A percentile compares a stretch with the other conserved stretches of the same genome.
These are phyloP conservation scores for Tylopilus felleus DNA, from an alignment of 768 basidiomycete species.

Conservation along the genomic window DNA sequence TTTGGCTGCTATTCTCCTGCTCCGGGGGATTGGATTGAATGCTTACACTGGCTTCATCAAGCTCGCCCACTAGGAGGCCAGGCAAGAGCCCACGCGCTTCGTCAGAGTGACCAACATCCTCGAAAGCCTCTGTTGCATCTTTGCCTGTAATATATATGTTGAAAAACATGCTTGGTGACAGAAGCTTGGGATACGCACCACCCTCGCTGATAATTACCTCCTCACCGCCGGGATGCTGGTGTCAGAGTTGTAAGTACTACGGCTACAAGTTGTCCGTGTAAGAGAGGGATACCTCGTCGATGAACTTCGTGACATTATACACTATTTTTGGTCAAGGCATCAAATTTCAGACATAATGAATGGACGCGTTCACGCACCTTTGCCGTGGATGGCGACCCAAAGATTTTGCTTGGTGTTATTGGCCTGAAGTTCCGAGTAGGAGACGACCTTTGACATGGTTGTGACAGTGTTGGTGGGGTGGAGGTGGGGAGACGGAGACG, in stretches of 20 bases:
- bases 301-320: slow-evolving; percentile 90
- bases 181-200: slow-evolving; percentile 50
- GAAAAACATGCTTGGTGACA: not conserved
- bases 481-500: slow-evolving; percentile 9
- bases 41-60: slow-evolving; percentile 68
- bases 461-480: slow-evolving; percentile 9
- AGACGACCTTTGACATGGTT: slow-evolving; percentile 52
- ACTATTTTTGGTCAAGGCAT: slow-evolving; percentile 46
- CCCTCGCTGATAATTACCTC: slow-evolving; percentile 94
- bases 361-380: slow-evolving; percentile 48
- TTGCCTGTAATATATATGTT: slow-evolving; percentile 60
- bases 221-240: slow-evolving; percentile 94
- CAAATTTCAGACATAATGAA: not conserved
- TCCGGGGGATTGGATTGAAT: too few species aligned
- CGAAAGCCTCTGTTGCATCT: slow-evolving; percentile 97
- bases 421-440: slow-evolving; percentile 72
- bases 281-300: slow-evolving; percentile 78
- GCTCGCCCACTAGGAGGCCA: slow-evolving; percentile 77
- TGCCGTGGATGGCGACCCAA: slow-evolving; percentile 80
- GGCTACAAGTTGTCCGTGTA: not conserved
- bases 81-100: slow-evolving; percentile 87
- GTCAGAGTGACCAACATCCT: slow-evolving; percentile 99
- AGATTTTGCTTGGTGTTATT: slow-evolving; percentile 73
- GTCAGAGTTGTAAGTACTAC: slow-evolving; percentile 6
- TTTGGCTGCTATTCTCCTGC: too few species aligned